Percentiles rank a stretch among this genome's conserved stretches.
phyloP scores from a whole-genome alignment of 352 stramenopile species.

The Pythium graminicola region DNA sequence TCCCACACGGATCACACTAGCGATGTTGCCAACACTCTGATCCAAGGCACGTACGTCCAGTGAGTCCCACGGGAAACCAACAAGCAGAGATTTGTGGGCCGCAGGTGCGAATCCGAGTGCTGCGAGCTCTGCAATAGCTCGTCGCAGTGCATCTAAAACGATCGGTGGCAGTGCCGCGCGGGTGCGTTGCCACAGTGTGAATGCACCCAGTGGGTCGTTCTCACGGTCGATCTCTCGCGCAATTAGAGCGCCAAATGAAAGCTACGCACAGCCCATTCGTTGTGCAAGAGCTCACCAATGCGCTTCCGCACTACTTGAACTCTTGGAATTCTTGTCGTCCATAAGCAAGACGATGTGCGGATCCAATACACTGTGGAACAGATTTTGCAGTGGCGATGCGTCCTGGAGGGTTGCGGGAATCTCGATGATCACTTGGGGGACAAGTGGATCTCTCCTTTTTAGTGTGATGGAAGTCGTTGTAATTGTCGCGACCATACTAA shows the following conservation, averaged over 20 bases:
- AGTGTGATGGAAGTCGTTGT: background rate
- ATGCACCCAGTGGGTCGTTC: slow-evolving; percentile 16
- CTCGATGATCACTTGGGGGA: background rate
- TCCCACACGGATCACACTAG: slow-evolving; percentile 16
- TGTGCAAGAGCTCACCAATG: background rate
- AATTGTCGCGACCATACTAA: slow-evolving; percentile 2
- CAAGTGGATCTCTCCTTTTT: background rate
- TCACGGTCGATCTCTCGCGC: slow-evolving; percentile 19
- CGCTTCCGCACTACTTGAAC: background rate
- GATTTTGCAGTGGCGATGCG: slow-evolving; percentile 1
- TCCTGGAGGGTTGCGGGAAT: background rate
- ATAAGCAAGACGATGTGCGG: slow-evolving; percentile 22
- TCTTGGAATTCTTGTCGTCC: slow-evolving; percentile 13
- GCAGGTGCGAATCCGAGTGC: background rate
- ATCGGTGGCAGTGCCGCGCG: slow-evolving; percentile 20
- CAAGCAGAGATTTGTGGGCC: slow-evolving; percentile 36
- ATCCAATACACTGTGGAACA: slow-evolving; percentile 33
- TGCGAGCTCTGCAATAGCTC: slow-evolving; percentile 8
- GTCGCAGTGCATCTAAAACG: slow-evolving; percentile 25
- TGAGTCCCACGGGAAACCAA: slow-evolving; percentile 34
- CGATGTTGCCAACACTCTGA: slow-evolving; percentile 17
- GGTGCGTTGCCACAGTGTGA: slow-evolving; percentile 30
- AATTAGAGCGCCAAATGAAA: slow-evolving; percentile 22
- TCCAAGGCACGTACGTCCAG: slow-evolving; percentile 29
- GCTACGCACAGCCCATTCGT: slow-evolving; percentile 4